phyloP scores from a whole-genome alignment of 805 yeast species.

The Saccharomycopsis vini region DNA sequence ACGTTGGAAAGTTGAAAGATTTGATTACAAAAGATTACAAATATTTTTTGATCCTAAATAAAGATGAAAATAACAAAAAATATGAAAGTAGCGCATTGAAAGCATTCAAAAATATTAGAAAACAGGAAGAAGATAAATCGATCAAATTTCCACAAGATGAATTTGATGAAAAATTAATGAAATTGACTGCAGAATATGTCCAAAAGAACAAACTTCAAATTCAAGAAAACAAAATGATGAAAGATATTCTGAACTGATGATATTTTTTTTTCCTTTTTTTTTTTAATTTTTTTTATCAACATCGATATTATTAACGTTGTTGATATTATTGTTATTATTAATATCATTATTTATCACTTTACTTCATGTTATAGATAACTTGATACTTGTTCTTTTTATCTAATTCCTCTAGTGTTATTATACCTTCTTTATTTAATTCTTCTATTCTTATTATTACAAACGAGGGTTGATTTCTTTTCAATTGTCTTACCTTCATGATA shows the following conservation, averaged over 20 bases:
- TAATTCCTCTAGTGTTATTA: too few relatives aligned
- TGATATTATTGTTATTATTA: too few relatives aligned
- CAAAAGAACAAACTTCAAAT: constrained; percentile 3
- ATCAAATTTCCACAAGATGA: constrained; percentile 10
- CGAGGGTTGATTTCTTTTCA: too few relatives aligned
- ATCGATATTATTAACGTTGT: too few relatives aligned
- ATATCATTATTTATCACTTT: too few relatives aligned
- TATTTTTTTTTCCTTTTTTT: too few relatives aligned
- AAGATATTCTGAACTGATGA: constrained; percentile 2
- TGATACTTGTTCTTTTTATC: too few relatives aligned
- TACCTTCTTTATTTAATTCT: too few relatives aligned
- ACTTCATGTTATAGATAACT: too few relatives aligned
- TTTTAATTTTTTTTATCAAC: too few relatives aligned
- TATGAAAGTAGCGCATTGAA: constrained; percentile 13
- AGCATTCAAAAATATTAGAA: constrained; percentile 10
- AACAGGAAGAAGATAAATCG: constrained; percentile 12
- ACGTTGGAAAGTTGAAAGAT: constrained; percentile 19
- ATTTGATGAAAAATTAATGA: constrained; percentile 13
- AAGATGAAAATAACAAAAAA: constrained; percentile 4
- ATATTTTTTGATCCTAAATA: neutral
- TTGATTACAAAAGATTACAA: constrained; percentile 28
- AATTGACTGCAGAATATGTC: constrained; percentile 12
- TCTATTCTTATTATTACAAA: too few relatives aligned
- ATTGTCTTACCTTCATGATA: too few relatives aligned
- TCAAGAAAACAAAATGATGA: constrained; percentile 9